Base-by-base conservation (phyloP, 2,329 filamentous ascomycete genomes). In the Sordariomycetes sp. region DNA sequence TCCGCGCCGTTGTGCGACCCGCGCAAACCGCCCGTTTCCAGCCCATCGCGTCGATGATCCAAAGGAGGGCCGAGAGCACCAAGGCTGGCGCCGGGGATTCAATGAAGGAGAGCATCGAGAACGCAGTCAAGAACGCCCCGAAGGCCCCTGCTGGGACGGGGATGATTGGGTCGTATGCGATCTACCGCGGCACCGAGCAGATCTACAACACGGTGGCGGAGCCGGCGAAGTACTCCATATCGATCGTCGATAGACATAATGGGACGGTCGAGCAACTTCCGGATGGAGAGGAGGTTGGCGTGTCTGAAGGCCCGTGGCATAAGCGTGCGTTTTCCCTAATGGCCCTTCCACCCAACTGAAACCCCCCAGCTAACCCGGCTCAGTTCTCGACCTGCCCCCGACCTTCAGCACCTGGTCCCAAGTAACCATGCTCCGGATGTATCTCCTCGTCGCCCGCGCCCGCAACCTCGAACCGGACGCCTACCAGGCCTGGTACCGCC, bases 371-470 rank as follows among this genome's bases (percentile, higher is more conserved):
- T 46, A 18, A 46, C 40, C 18, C 40, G 6, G 16, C 16, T 11
- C 50, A 96, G 90, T 86, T 56, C 83, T 96, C 62, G 82, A 82
- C 28, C 82, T 99, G 20, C 79, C 82, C 35, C 89, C 91, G 1
- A 97, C 91, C 0, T 99, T 99, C 72, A 92, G 87, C 69, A 93
- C 89, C 59, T 99, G 94, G 94, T 89, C 91, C 22, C 92, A 97
- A 72, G 87, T 97, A 52, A 94, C 92, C 40, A 96, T 96, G 79
- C 81, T 99, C 60, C 93, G 99, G 77, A 88, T 99, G 81, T 97
- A 96, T 77, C 81, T 97, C 60, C 74, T 97, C 60, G 88, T 89
- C 58, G 88, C 89, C 53, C 88, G 92, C 59, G 77, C 97, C 65
- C 88, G 94, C 63, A 86, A 86, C 71, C 83, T 97, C 65, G 86